Evolutionary conservation across 306 rosid species (phyloP), one percentile per base, ranked within the genome.

Genomic region (Lathyrus sativus): DNA sequence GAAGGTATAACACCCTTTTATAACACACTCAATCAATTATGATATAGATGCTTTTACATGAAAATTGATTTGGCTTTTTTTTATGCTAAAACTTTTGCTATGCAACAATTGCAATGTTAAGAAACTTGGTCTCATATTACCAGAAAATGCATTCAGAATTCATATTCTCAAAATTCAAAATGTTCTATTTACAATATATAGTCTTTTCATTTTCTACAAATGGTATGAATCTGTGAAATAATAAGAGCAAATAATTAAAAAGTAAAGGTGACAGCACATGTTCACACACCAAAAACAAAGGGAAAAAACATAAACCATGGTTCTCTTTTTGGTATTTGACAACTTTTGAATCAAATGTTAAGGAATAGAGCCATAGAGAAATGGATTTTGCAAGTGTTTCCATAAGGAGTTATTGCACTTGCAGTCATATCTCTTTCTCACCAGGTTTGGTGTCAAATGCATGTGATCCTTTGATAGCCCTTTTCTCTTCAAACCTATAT

Each of bases 1-100:
- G 86, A 88, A 93, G 99, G 99, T 93, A 88, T 6, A 62, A 24
- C 35, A 48, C 14, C 0, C 9, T 59, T 11, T 61, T 41, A 26
- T 65, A 55, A 8, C 6, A 14, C 46, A 17, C 4, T 41, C 11
- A 41, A 26, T 42, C 41, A 24, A 24, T 26, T 4, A 4, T 75
- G 14, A 53, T 4, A 53, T 33, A 43, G 38, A 79, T 67, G 15
- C 46, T 29, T 61, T 69, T 12, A 44, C 29, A 46, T 50, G 19
- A 31, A 56, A 56, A 69, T 59, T 42, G 19, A 70, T 42, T 11
- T 59, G 28, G 45, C 31, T 14, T 10, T 38, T 3, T 8, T 10
- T 5, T 5, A 61, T 38, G 31, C 29, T 38, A 38, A 11, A 15
- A 18, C 31, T 61, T 55, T 67, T 19, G 17, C 24, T 39, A 26